Percentiles rank a stretch among this genome's conserved stretches.
phyloP scores from a whole-genome alignment of 192 early-diverging fungal genomes.

The Pilobolus umbonatus region DNA sequence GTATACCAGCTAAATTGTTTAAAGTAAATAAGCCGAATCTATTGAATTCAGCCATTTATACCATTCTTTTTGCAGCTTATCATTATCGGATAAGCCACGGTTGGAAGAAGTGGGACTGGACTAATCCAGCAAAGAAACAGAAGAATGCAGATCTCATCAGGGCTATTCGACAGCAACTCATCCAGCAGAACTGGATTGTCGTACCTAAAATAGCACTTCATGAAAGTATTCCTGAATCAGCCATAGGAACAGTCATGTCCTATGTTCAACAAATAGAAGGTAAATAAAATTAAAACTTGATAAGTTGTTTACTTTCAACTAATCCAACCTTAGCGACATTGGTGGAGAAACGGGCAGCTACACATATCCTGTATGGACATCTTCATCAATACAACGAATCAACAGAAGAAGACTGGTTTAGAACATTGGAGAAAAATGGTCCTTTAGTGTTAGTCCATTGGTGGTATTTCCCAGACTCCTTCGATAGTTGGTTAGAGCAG shows the following conservation, averaged over 20 bases:
- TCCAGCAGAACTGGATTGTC: constrained; percentile 23
- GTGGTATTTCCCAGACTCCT: constrained; percentile 81
- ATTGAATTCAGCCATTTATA: constrained; percentile 34
- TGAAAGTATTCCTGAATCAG: constrained; percentile 25
- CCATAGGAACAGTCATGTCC: constrained; percentile 31
- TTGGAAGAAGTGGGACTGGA: constrained; percentile 42
- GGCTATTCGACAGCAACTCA: constrained; percentile 32
- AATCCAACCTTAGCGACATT: constrained; percentile 25
- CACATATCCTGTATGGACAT: constrained; percentile 46
- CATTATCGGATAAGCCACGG: constrained; percentile 33
- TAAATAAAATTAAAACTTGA: constrained; percentile 16
- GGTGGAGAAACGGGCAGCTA: constrained; percentile 23
- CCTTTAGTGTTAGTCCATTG: constrained; percentile 66
- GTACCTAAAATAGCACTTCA: constrained; percentile 40
- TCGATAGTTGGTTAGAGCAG: constrained; percentile 67
- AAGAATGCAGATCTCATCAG: constrained; percentile 37
- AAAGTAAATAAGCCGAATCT: constrained; percentile 22
- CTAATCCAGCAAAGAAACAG: constrained; percentile 20
- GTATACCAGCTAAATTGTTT: constrained; percentile 48
- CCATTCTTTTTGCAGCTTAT: constrained; percentile 42
- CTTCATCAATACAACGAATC: constrained; percentile 37
- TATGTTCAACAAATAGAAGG: constrained; percentile 37
- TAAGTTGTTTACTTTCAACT: not conserved
- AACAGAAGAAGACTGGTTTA: constrained; percentile 53
- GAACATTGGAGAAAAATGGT: constrained; percentile 56